Conservation (phyloP, 495 filamentous ascomycete species). For the Corynascus novoguineensis region DNA sequence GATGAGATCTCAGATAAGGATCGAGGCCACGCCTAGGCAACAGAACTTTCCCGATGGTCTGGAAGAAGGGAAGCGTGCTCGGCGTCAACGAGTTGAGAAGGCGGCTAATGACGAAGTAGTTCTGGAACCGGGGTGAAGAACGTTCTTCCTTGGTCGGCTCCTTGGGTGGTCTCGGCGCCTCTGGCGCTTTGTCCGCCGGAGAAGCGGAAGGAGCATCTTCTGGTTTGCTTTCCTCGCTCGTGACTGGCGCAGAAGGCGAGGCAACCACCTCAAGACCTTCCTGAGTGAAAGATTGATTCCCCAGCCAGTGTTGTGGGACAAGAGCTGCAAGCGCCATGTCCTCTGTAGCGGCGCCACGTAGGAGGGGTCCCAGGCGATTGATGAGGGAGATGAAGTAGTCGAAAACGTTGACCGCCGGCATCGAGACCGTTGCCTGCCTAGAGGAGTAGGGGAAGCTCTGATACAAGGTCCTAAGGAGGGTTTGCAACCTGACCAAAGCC, state of each 20-base stretch:
- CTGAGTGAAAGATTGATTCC: conserved; percentile 17
- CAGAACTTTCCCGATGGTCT: conserved; percentile 71
- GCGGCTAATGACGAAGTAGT: conserved; percentile 68
- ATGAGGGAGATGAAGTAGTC: conserved; percentile 70
- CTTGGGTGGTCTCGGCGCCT: conserved; percentile 13
- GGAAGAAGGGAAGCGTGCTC: conserved; percentile 69
- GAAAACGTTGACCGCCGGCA: conserved; percentile 71
- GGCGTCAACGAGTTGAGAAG: conserved; percentile 69
- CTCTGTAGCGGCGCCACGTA: conserved; percentile 76
- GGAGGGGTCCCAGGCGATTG: conserved; percentile 64
- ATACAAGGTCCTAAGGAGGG: conserved; percentile 63
- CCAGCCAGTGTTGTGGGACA: conserved; percentile 43
- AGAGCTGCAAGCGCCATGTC: conserved; percentile 58
- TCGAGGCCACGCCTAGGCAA: conserved; percentile 67
- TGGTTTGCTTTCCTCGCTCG: conserved; percentile 6
- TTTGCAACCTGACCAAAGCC: conserved; percentile 67
- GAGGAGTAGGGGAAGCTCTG: conserved; percentile 66
- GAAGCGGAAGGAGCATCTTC: background rate
- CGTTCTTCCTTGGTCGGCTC: conserved; percentile 34
- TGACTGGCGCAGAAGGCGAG: background rate
- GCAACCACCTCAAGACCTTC: background rate
- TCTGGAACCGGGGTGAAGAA: conserved; percentile 56
- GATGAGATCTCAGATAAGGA: conserved; percentile 57
- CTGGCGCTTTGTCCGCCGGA: conserved; percentile 38
- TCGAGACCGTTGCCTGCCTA: conserved; percentile 32